Evolutionary conservation across 352 stramenopile species (phyloP), one percentile per base, ranked within the genome.

Genomic region (Phytophthora cryptogea): DNA sequence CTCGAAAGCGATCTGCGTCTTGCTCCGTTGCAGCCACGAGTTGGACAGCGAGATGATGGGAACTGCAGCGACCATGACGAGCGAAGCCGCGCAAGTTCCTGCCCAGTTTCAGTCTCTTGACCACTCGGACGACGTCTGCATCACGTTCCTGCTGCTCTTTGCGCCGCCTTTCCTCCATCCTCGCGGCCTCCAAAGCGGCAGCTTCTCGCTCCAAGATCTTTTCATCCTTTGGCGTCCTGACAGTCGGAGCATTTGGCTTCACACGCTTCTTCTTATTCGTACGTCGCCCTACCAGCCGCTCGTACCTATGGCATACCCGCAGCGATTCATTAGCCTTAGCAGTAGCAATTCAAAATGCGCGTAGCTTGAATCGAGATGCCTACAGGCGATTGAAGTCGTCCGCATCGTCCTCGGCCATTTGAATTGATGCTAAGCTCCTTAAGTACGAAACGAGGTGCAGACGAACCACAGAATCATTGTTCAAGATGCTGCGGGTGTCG

Each of bases 401-500:
- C 13, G 5, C 39, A 28, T 58, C 55, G 10, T 52, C 28, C 8
- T 30, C 47, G 8, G 39, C 42, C 35, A 59, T 64, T 35, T 52
- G 10, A 23, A 23, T 23, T 23, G 20, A 23, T 27, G 5, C 6
- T 7, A 3, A 37, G 14, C n/a, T 7, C 16, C 4, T 16, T 40
- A 52, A 56, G 48, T 48, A 51, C 44, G 27, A 36, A 43, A 43
- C 5, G 20, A 30, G 35, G 8, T 16, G 8, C n/a, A 30, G 20
- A n/a, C 37, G 6, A 28, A 26, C 39, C 39, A 49, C 37, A 40
- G 23, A 10, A 14, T 49, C 6, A 45, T 51, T 28, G 37, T 4
- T 23, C 23, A 41, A 55, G 23, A 89, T 92, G 82, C 58, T 89
- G 70, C 78, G 78, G 0, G 69, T 90, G 64, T 76, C 72, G 14